Base-by-base conservation (phyloP, 768 basidiomycete species). In the Russula olivacea region DNA sequence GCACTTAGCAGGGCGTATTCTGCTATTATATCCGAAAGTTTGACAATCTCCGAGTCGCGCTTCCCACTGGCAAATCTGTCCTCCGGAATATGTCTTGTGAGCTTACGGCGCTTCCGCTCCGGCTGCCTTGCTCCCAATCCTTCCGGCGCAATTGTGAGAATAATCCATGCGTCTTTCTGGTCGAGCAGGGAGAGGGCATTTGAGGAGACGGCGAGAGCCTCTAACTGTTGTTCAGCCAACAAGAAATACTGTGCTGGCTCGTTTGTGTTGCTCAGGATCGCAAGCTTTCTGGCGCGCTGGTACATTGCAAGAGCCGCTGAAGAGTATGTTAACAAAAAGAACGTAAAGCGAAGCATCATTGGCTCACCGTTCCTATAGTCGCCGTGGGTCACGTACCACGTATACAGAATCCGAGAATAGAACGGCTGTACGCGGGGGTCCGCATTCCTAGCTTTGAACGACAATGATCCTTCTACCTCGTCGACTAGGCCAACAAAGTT, bases 251-350 rank as follows among this genome's bases (percentile, higher is more conserved):
- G 71, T 66, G 71, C 67, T 21, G 75, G 67, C 49, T 74, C 71
- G 55, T 68, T 72, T 55, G 73, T 62, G n/a, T 50, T 50, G 48
- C 14, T 61, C 36, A 80, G 67, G 36, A 76, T 77, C 55, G 82
- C 84, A 10, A 98, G 75, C 70, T 93, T 89, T 66, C 87, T 79
- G 23, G 89, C 93, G 58, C 93, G 87, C 69, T 91, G 90, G 73
- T 95, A 98, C 95, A 98, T 97, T 11, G 86, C 86, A 57, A 88
- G 80, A 17, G 91, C 91, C 59, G 95, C 96, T 98, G 71, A 38
- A 54, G 61, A 57, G 66, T 11, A 23, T 14, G 40, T 63, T 17
- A 55, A 28, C 51, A n/a, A 51, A 52, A 38, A 4, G n/a, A 14
- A 2, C 4, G 7, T 45, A n/a, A n/a, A n/a, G 11, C 17, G 48